Conservation (phyloP, 2,329 filamentous ascomycete genomes). For the Bisporella sp. region DNA sequence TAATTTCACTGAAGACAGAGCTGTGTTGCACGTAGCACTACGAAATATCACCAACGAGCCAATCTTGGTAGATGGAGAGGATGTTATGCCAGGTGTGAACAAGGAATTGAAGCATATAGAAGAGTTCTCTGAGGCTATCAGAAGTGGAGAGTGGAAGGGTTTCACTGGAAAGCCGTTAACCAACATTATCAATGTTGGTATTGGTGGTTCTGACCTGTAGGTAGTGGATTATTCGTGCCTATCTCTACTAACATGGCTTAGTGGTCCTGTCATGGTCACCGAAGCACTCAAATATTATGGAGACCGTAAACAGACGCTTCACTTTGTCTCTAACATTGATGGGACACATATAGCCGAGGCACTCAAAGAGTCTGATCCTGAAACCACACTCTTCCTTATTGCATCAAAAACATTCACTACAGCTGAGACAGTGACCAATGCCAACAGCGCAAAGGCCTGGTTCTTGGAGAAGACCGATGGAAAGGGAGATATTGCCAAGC, state of each 20-base stretch:
- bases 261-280: slow-evolving; percentile 97
- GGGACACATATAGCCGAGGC: slow-evolving; percentile 97
- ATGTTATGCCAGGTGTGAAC: slow-evolving; percentile 91
- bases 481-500: slow-evolving; percentile 89
- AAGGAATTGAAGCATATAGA: slow-evolving; percentile 94
- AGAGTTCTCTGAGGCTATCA: slow-evolving; percentile 91
- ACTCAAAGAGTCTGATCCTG: slow-evolving; percentile 78
- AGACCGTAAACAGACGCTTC: slow-evolving; percentile 75
- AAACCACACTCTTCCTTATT: slow-evolving; percentile 97
- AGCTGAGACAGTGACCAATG: slow-evolving; percentile 93
- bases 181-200: slow-evolving; percentile 95
- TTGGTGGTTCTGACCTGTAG: slow-evolving; percentile 96
- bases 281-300: slow-evolving; percentile 96
- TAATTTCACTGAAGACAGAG: slow-evolving; percentile 96
- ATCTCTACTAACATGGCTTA: slow-evolving; percentile 31
- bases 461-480: slow-evolving; percentile 75
- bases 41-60: slow-evolving; percentile 81
- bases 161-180: slow-evolving; percentile 96
- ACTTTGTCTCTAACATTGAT: slow-evolving; percentile 99
- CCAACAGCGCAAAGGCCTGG: slow-evolving; percentile 94
- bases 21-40: slow-evolving; percentile 91
- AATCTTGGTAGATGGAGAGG: slow-evolving; percentile 80
- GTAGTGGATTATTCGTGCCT: slow-evolving; percentile 30
- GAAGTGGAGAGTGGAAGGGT: slow-evolving; percentile 94
- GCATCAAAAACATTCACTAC: slow-evolving; percentile 99